Percentiles rank a stretch among this genome's conserved stretches.
Evolutionary conservation across 2,329 filamentous ascomycete species (phyloP).

Genomic region (Monosporascus sp.): DNA sequence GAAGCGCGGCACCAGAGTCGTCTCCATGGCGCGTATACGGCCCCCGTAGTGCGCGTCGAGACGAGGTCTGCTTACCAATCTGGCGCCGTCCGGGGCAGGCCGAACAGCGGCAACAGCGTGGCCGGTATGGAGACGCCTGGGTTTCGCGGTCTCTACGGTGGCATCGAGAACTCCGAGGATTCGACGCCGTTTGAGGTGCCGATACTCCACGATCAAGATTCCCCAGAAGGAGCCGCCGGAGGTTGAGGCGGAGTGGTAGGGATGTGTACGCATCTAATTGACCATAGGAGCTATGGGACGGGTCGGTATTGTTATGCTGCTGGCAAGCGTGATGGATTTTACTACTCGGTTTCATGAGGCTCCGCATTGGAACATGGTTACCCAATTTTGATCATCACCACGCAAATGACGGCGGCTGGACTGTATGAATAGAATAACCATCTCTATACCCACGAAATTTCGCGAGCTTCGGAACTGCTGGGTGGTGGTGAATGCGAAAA

Average conservation of each 20-base stretch:
- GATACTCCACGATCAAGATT: slow-evolving; percentile 3
- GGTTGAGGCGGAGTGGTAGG: not conserved
- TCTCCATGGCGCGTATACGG: slow-evolving; percentile 38
- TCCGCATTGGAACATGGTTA: not conserved
- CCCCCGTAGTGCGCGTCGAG: slow-evolving; percentile 24
- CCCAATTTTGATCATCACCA: not conserved
- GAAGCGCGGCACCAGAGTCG: slow-evolving; percentile 43
- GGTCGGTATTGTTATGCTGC: too few species aligned
- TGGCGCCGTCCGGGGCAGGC: slow-evolving; percentile 1
- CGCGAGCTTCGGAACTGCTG: not conserved
- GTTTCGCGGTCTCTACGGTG: slow-evolving; percentile 42
- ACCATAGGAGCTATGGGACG: too few species aligned
- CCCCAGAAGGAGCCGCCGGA: not conserved
- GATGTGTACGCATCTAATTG: too few species aligned
- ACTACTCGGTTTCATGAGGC: not conserved
- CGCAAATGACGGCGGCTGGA: not conserved
- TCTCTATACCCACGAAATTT: not conserved
- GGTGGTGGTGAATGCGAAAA: not conserved
- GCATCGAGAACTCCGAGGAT: slow-evolving; percentile 43
- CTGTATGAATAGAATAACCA: not conserved
- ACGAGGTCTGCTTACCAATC: slow-evolving; percentile 9
- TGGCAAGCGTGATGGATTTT: not conserved
- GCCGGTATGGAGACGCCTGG: slow-evolving; percentile 36
- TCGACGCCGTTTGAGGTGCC: slow-evolving; percentile 28
- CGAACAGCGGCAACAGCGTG: slow-evolving; percentile 29